A percentile compares a stretch with the other conserved stretches of the same genome.
Conservation (phyloP, 805 yeast genomes). For the Ogataea neopini region DNA sequence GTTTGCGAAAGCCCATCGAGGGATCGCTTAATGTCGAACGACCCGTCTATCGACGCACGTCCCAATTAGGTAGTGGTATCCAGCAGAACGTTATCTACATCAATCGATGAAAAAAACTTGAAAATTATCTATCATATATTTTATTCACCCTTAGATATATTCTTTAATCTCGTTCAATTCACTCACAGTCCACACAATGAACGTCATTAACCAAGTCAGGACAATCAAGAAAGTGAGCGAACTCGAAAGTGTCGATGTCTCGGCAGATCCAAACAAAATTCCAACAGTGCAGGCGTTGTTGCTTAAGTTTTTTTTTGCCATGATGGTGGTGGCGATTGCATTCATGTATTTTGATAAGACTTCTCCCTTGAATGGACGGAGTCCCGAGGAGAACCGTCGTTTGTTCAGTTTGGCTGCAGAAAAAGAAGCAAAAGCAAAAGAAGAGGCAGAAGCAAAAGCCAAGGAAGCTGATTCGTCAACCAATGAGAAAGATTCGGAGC, state of each 20-base stretch:
- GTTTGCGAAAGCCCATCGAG: no score
- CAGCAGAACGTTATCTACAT: not conserved
- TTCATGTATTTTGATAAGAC: conserved; percentile 29
- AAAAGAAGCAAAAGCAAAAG: conserved; percentile 4
- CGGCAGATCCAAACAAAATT: conserved; percentile 9
- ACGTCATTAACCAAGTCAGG: conserved; percentile 19
- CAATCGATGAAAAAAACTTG: conserved; percentile 5
- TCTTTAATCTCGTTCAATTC: no score
- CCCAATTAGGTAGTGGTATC: not conserved
- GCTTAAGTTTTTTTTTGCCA: conserved; percentile 28
- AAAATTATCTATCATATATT: no score
- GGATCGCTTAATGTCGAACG: no score
- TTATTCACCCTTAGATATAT: no score
- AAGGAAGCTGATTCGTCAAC: not conserved
- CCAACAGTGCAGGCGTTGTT: conserved; percentile 23
- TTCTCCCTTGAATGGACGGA: conserved; percentile 20
- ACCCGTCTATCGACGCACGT: conserved; percentile 5
- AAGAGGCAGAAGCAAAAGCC: not conserved
- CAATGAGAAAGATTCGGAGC: not conserved
- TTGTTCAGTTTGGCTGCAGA: not conserved
- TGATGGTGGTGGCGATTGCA: conserved; percentile 19
- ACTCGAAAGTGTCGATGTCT: conserved; percentile 2
- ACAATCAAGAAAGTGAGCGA: conserved; percentile 13
- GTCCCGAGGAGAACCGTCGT: conserved; percentile 24
- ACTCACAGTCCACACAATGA: conserved; percentile 13